Base-by-base conservation (phyloP, 495 filamentous ascomycete species). In the Penicillium angulare region DNA sequence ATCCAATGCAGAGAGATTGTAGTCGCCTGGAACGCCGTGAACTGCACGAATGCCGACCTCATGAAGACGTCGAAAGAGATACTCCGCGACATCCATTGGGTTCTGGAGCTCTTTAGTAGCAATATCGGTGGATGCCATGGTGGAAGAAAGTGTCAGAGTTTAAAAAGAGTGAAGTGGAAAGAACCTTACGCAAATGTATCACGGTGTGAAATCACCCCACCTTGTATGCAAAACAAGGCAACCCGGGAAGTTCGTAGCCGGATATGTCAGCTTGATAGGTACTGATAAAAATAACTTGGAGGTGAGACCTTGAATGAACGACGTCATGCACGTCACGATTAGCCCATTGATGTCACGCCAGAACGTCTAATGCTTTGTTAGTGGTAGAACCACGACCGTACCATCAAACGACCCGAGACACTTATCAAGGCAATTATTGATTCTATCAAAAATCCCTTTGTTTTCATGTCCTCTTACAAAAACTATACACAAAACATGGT, bases 1-100 rank as follows among this genome's bases (percentile, higher is more conserved):
- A 62, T 89, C 86, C 41, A 89, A 66, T 15, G 83, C 77, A 17
- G 75, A 59, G 15, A 80, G 70, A 24, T 79, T 78, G 57, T 74
- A 79, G 42, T 79, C 75, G 18, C 85, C 85, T 0, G 85, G 85
- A 23, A 88, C 74, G 36, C 86, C 86, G 59, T 87, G 83, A 22
- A 87, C 69, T 7, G 81, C 73, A 32, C 77, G 71, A 27, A 84
- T 67, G 10, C 84, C 82, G 21, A 86, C 77, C 65, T 86, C 67
- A 50, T 78, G 73, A n/a, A 88, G 73, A 47, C 84, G 77, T 20
- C 71, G 72, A 61, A 84, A 86, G 22, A 88, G 73, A 56, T 86
- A 88, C 50, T 85, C 80, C 21, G 75, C 76, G 8, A 83, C 63
- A 52, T 82, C 75, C 10, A 85, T 61, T 18, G 82, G 82, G 21